These are phyloP conservation scores for Penicillium sp. DNA, from an alignment of 2,329 filamentous ascomycete genomes.

Conservation along the genomic window DNA sequence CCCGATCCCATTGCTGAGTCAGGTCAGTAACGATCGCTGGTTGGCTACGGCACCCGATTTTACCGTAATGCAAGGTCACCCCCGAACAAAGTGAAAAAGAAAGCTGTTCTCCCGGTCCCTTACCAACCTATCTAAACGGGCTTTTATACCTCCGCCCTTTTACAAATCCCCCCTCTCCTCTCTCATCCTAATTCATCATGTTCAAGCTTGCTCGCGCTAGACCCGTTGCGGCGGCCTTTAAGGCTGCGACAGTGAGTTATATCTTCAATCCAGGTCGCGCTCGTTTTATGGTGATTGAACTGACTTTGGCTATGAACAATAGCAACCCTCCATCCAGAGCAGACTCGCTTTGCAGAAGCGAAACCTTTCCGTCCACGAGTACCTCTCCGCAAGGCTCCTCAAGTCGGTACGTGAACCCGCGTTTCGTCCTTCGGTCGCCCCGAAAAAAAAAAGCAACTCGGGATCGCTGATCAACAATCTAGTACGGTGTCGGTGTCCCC, in stretches of 20 bases:
- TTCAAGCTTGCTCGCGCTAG: conserved; percentile 83
- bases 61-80: conserved; percentile 28
- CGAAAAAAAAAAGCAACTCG: conserved; percentile 4
- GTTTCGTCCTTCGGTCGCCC: conserved; percentile 15
- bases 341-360: conserved; percentile 68
- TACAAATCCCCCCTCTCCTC: conserved; percentile 13
- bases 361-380: conserved; percentile 96
- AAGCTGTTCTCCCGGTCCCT: conserved; percentile 33
- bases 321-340: conserved; percentile 57
- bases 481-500: conserved; percentile 95
- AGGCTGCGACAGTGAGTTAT: conserved; percentile 69
- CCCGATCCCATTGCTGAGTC: conserved; percentile 26
- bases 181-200: conserved; percentile 56
- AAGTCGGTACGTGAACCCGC: conserved; percentile 53
- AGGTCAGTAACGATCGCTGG: conserved; percentile 25
- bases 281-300: conserved; percentile 8
- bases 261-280: conserved; percentile 14
- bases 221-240: conserved; percentile 75
- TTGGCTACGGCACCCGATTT: conserved; percentile 31
- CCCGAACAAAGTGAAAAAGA: conserved; percentile 35
- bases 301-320: conserved; percentile 23
- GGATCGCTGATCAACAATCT: conserved; percentile 26
- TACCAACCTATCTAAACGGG: conserved; percentile 11
- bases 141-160: conserved; percentile 12
- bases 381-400: conserved; percentile 89